Conservation (phyloP, 805 yeast genomes). For the Hanseniaspora vineae region DNA sequence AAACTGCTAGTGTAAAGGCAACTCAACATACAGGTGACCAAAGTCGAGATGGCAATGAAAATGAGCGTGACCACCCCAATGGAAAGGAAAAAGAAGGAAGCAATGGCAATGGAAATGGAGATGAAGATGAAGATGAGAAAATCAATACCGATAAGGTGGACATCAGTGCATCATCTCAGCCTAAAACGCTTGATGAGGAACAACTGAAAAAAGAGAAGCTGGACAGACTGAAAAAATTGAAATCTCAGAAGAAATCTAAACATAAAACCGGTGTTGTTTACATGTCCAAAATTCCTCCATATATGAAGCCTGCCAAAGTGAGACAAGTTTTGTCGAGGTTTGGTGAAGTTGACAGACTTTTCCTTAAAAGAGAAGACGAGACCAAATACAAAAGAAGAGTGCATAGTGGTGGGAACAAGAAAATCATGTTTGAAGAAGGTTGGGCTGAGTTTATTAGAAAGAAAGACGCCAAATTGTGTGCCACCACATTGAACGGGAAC, state of each 20-base stretch:
- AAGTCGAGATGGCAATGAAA: too few relatives aligned
- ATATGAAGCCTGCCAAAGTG: slow-evolving; percentile 89
- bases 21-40: too few relatives aligned
- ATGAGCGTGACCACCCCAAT: too few relatives aligned
- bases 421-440: slow-evolving; percentile 79
- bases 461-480: slow-evolving; percentile 79
- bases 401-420: slow-evolving; percentile 85
- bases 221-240: slow-evolving; percentile 35
- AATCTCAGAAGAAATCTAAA: slow-evolving; percentile 35
- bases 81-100: background rate
- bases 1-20: background rate
- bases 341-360: slow-evolving; percentile 80
- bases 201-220: slow-evolving; percentile 46
- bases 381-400: slow-evolving; percentile 52
- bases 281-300: slow-evolving; percentile 83
- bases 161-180: slow-evolving; percentile 10
- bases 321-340: slow-evolving; percentile 69
- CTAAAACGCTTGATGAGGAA: slow-evolving; percentile 20
- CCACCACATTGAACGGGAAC: slow-evolving; percentile 75
- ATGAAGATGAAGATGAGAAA: slow-evolving; percentile 13
- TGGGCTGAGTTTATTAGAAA: slow-evolving; percentile 90
- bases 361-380: slow-evolving; percentile 74
- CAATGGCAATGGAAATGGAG: background rate
- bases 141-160: slow-evolving; percentile 7
- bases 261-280: slow-evolving; percentile 85